Base-by-base conservation (phyloP, 805 yeast species). In the Ogataea pignaliae region DNA sequence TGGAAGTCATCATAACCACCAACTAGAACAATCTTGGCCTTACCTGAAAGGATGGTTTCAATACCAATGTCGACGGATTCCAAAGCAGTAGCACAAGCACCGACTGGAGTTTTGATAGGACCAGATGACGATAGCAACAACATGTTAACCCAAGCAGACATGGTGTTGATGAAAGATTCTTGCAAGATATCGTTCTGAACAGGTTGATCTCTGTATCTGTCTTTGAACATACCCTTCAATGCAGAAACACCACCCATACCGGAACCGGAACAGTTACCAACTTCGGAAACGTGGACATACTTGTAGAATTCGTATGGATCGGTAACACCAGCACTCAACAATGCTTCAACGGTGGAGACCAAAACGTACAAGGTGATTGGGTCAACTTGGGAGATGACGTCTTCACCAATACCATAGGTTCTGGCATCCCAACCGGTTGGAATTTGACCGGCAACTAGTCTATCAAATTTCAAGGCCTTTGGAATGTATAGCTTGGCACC, bases 161-260 rank as follows among this genome's bases (percentile, higher is more conserved):
- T 91, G 42, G 98, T 93, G 76, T 93, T 93, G 74, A 95, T 90
- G 73, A 93, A 93, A 47, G 99, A 90, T 72, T 93, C 99, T 72
- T 91, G 99, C 57, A 93, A 76, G 56, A 93, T 85, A 71, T 93
- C 99, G 65, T 88, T 93, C 75, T 95, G 99, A 44, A 90, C 97
- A 44, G 96, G 97, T 69, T 76, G 76, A 66, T 93, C 99, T 57
- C 79, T 73, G 73, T 77, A 93, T 73, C 99, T 83, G 64, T 91
- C 96, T 70, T 79, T 89, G 77, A 89, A 93, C 98, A 93, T 93
- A 59, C 97, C 97, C 68, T 95, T 87, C 63, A 93, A 72, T 42
- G 99, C 99, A 57, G 85, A 67, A 59, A 91, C 95, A 84, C 99
- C 99, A 72, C 99, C 99, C 96, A 93, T 91, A 81, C 99, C 99